These are phyloP conservation scores for Aspergillus eucalypticola DNA, from an alignment of 2,329 filamentous ascomycete species.

Conservation along the genomic window DNA sequence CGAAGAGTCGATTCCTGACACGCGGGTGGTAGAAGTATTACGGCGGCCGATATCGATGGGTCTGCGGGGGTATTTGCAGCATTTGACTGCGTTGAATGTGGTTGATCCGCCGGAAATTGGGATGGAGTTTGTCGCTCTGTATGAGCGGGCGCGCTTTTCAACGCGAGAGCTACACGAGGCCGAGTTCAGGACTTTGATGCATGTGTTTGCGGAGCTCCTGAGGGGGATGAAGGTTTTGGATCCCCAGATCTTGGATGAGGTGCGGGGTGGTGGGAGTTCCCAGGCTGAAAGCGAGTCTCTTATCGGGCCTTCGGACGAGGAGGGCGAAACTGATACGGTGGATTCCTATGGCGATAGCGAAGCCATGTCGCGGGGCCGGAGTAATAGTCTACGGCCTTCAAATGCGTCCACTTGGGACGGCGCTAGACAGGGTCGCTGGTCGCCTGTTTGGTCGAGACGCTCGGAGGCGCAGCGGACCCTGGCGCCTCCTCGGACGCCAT, in stretches of 20 bases:
- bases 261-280: constrained; percentile 28
- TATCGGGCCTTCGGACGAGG: constrained; percentile 42
- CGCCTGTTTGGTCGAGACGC: constrained; percentile 18
- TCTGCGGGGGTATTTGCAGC: constrained; percentile 74
- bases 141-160: constrained; percentile 85
- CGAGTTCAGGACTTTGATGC: constrained; percentile 78
- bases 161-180: constrained; percentile 65
- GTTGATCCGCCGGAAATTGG: constrained; percentile 54
- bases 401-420: constrained; percentile 32
- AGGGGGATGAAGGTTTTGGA: constrained; percentile 70
- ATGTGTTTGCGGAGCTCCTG: constrained; percentile 77
- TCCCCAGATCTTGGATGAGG: constrained; percentile 51
- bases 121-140: constrained; percentile 67
- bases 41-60: constrained; percentile 71
- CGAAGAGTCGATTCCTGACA: constrained; percentile 56
- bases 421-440: constrained; percentile 22
- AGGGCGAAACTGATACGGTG: constrained; percentile 40
- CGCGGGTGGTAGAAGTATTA: constrained; percentile 68
- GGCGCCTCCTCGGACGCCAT: constrained; percentile 33
- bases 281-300: constrained; percentile 33
- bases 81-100: constrained; percentile 68
- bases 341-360: constrained; percentile 28
- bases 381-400: constrained; percentile 28
- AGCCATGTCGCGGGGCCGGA: constrained; percentile 25
- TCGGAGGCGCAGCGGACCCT: constrained; percentile 14